These are phyloP conservation scores for Carallia brachiata DNA, from an alignment of 345 rosid genomes.

Conservation along the genomic window DNA sequence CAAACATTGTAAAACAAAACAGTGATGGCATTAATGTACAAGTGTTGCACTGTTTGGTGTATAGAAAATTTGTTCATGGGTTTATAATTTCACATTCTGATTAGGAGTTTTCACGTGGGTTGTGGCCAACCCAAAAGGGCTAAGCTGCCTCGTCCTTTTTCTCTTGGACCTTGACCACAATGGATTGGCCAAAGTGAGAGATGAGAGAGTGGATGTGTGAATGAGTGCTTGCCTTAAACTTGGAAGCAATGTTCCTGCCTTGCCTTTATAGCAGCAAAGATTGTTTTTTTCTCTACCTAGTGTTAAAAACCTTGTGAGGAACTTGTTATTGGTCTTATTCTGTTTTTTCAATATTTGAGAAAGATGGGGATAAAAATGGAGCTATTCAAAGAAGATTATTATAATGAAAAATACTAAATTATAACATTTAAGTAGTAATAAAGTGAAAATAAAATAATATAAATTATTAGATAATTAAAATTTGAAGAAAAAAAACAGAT, in stretches of 20 bases:
- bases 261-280: neutral
- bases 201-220: neutral
- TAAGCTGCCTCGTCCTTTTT: conserved; percentile 3
- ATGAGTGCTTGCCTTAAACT: neutral
- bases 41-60: neutral
- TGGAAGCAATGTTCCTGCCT: neutral
- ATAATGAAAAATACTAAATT: too few species aligned
- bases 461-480: too few species aligned
- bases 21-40: neutral
- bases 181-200: conserved; percentile 11
- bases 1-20: neutral
- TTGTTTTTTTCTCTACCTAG: neutral
- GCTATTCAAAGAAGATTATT: neutral
- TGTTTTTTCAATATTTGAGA: neutral
- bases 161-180: neutral
- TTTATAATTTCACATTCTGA: too few species aligned
- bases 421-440: too few species aligned
- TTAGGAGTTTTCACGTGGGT: conserved; percentile 8
- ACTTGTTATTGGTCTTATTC: neutral
- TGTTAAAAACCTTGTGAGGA: neutral
- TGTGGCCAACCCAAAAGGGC: conserved; percentile 13
- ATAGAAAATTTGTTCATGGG: neutral
- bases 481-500: too few species aligned
- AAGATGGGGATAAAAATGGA: neutral
- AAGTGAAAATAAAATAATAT: too few species aligned